Conservation (phyloP, 1,284 basidiomycete genomes). For the Erythrobasidium hasegawianum region DNA sequence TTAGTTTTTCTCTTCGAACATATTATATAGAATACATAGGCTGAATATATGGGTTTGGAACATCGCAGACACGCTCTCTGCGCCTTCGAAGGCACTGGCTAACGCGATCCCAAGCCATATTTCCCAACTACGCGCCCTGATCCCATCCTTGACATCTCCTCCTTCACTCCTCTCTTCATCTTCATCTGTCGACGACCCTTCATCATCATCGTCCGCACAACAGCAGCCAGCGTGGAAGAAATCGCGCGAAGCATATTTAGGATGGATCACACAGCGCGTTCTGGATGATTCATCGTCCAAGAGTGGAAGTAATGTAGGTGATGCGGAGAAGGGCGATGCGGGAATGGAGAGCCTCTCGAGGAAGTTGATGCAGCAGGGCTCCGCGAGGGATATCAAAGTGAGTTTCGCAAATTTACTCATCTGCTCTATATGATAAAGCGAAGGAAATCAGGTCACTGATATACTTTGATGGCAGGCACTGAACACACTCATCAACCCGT, state of each 20-base stretch:
- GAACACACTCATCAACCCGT: neutral
- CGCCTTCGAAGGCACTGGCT: conserved; percentile 7
- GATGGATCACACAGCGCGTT: conserved; percentile 2
- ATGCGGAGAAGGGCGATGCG: neutral
- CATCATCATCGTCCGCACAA: too few relatives aligned
- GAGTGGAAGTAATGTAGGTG: neutral
- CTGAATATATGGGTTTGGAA: neutral
- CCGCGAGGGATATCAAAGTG: neutral
- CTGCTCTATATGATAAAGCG: too few relatives aligned
- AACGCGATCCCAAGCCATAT: conserved; percentile 6
- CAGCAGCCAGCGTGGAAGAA: conserved; percentile 13
- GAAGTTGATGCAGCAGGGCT: neutral
- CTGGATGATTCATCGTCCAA: neutral
- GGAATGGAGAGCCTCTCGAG: neutral
- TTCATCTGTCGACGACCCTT: neutral
- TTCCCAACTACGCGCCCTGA: conserved; percentile 1
- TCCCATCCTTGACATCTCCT: neutral
- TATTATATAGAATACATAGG: neutral
- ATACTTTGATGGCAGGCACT: too few relatives aligned
- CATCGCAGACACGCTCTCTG: conserved; percentile 24
- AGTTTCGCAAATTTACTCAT: too few relatives aligned
- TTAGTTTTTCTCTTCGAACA: neutral
- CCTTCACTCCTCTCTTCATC: neutral
- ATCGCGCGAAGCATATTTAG: conserved; percentile 20
- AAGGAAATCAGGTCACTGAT: too few relatives aligned